phyloP scores from a whole-genome alignment of 331 rosid species.

The Telfairia occidentalis region DNA sequence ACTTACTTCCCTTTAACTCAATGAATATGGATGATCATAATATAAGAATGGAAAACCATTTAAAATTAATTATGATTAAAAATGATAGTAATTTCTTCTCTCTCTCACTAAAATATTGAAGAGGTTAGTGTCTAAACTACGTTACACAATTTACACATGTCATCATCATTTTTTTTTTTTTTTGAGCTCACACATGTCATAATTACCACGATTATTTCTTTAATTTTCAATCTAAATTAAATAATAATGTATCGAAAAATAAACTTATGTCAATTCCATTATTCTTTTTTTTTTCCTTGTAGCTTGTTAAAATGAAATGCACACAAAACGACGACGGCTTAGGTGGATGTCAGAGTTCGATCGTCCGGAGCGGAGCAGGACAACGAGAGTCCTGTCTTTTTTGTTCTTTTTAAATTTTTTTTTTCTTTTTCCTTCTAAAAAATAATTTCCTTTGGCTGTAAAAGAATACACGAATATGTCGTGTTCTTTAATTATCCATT shows the following conservation, averaged over 20 bases:
- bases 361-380: slow-evolving; percentile 3
- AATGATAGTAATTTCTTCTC: neutral
- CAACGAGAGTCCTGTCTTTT: neutral
- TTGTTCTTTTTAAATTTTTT: neutral
- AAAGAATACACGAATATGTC: neutral
- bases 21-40: neutral
- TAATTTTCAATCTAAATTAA: neutral
- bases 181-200: too few species aligned
- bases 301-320: neutral
- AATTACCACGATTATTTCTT: neutral
- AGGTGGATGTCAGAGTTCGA: slow-evolving; percentile 8
- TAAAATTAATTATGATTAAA: neutral
- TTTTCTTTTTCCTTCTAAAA: neutral
- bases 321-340: slow-evolving; percentile 8
- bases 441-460: neutral
- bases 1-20: neutral
- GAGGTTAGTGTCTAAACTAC: neutral
- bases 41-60: neutral
- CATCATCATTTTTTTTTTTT: too few species aligned
- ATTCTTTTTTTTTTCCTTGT: neutral
- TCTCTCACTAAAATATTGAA: neutral
- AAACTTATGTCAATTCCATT: neutral
- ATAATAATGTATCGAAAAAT: neutral
- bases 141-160: too few species aligned
- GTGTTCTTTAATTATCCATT: neutral